Conservation (phyloP, 2,329 filamentous ascomycete genomes). For the Whalleya microplaca region DNA sequence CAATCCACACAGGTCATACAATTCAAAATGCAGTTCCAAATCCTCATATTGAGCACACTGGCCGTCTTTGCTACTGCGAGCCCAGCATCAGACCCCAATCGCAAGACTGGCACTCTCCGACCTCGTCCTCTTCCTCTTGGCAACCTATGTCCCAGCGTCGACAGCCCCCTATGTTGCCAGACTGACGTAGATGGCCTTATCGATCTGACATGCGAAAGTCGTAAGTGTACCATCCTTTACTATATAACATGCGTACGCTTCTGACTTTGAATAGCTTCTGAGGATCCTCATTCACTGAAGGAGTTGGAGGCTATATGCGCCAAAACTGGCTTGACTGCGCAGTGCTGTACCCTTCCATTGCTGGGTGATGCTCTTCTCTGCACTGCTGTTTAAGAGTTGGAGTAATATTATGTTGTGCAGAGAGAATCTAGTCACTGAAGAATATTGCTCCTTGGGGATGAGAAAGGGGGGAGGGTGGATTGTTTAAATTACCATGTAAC, state of each 20-base stretch:
- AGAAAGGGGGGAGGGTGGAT: too few relatives aligned
- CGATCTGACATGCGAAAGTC: slow-evolving; percentile 18
- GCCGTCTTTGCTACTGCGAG: background rate
- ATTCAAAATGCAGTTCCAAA: background rate
- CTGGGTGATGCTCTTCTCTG: slow-evolving; percentile 18
- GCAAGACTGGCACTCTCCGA: background rate
- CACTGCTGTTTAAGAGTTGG: slow-evolving; percentile 8
- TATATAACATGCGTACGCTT: background rate
- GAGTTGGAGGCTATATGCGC: slow-evolving; percentile 13
- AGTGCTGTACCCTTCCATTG: slow-evolving; percentile 15
- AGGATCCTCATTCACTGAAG: slow-evolving; percentile 10
- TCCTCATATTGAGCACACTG: background rate
- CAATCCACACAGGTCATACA: background rate
- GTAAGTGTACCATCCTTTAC: slow-evolving; percentile 4
- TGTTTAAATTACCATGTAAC: background rate
- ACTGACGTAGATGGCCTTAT: slow-evolving; percentile 17
- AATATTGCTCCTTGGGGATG: too few relatives aligned
- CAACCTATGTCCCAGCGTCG: slow-evolving; percentile 6
- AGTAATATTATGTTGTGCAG: background rate
- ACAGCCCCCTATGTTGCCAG: slow-evolving; percentile 23
- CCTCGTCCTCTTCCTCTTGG: background rate
- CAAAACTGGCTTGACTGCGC: slow-evolving; percentile 10
- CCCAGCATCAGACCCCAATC: background rate
- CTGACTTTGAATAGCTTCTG: slow-evolving; percentile 7
- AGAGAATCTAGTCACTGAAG: background rate